Percentiles rank a stretch among this genome's conserved stretches.
Evolutionary conservation across 2,329 filamentous ascomycete genomes (phyloP).

Genomic region (Colletotrichum karsti): DNA sequence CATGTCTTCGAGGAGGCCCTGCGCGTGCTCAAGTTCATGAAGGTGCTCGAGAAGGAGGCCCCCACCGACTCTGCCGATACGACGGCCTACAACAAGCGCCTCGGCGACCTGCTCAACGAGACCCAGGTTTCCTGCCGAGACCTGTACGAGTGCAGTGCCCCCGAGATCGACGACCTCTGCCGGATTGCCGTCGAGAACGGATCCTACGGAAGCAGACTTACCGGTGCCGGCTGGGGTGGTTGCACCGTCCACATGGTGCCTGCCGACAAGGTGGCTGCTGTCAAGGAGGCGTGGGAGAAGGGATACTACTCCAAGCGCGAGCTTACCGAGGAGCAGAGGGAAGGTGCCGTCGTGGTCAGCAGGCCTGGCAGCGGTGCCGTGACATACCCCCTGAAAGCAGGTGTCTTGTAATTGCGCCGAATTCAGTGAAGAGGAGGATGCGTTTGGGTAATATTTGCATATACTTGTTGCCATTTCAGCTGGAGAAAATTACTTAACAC

Average conservation of each 20-base stretch:
- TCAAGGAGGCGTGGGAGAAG: conserved; percentile 79
- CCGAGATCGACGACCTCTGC: conserved; percentile 92
- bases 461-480: neutral
- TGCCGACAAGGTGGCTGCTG: conserved; percentile 79
- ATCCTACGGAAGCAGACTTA: conserved; percentile 84
- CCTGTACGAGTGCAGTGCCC: conserved; percentile 89
- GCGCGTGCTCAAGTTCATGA: conserved; percentile 85
- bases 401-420: conserved; percentile 7
- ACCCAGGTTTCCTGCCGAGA: conserved; percentile 90
- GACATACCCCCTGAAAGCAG: conserved; percentile 52
- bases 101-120: conserved; percentile 87
- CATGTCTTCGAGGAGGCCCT: conserved; percentile 93
- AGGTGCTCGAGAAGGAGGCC: conserved; percentile 70
- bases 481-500: neutral
- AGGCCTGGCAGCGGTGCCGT: conserved; percentile 81
- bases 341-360: conserved; percentile 86
- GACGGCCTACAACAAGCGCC: conserved; percentile 67
- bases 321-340: conserved; percentile 75
- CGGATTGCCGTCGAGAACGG: conserved; percentile 80
- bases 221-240: conserved; percentile 95
- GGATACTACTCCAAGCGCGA: conserved; percentile 82
- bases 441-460: neutral
- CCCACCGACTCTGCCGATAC: conserved; percentile 56
- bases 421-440: neutral
- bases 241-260: conserved; percentile 95